Base-by-base conservation (phyloP, 164 flowering plant genomes). In the Tinospora cordifolia region DNA sequence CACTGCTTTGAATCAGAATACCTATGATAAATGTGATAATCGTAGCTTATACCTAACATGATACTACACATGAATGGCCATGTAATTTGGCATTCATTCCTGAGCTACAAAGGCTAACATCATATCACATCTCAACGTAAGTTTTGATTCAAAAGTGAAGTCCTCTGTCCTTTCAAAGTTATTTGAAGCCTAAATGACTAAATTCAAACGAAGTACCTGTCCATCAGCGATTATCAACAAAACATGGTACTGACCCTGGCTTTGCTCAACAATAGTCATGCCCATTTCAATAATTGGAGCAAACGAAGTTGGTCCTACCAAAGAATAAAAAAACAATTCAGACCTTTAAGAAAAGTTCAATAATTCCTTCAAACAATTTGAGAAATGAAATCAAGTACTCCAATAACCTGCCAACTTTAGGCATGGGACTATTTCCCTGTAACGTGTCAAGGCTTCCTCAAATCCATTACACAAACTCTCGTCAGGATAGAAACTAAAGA, bases 141-240 rank as follows among this genome's bases (percentile, higher is more conserved):
- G 14, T 44, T 44, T 54, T 21, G 1, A 40, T 66, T 19, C 21
- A 21, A 66, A n/a, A 66, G 41, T 15, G 21, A 34, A 21, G 3
- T 34, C 40, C 21, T 30, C 17, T 2, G 3, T 34, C 40, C 21
- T 30, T 34, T 2, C 66, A 36, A 64, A 11, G 41, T 36, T 26
- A 63, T 1, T 8, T 34, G 12, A 17, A 34, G 15, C 17, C n/a
- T 30, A 0, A 13, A 68, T 14, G 26, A 51, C 17, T 3, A 51
- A 47, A 51, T 51, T 51, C 59, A 51, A 39, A 22, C 8, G 22
- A 58, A 38, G 19, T 83, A 90, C 98, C 96, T 93, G 98, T 10
- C 98, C 98, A 85, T 93, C 98, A 46, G 98, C 98, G 75, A 93
- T 93, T 75, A 93, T 91, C 75, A 93, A 71, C 72, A 93, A 71